Percentiles rank a stretch among this genome's conserved stretches.
Evolutionary conservation across 148 eudicot genomes (phyloP).

Genomic region (Diospyros lotus): DNA sequence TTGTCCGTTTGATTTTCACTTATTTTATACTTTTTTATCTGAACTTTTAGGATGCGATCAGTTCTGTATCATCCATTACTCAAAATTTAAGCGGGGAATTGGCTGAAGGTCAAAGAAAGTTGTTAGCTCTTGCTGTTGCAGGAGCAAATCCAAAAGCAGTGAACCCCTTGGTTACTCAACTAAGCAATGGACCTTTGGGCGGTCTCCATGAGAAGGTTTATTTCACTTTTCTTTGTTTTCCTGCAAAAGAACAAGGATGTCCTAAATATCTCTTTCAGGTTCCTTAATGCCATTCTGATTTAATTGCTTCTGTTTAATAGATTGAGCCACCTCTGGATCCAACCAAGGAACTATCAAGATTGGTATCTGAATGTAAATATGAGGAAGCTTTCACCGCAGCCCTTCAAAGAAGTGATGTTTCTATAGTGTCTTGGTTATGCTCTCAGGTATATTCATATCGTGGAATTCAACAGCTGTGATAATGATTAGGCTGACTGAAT

Average conservation of each 20-base stretch:
- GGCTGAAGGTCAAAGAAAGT: conserved; percentile 86
- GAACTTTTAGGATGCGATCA: conserved; percentile 64
- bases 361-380: conserved; percentile 71
- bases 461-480: background rate
- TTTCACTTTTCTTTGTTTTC: conserved; percentile 7
- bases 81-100: conserved; percentile 72
- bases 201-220: conserved; percentile 80
- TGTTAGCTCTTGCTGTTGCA: conserved; percentile 68
- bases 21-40: background rate
- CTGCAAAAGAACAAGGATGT: background rate
- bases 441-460: conserved; percentile 57
- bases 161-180: conserved; percentile 55
- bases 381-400: conserved; percentile 94
- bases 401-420: conserved; percentile 91
- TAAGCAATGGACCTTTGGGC: conserved; percentile 78
- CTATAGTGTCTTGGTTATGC: conserved; percentile 92
- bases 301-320: conserved; percentile 34
- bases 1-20: conserved; percentile 11
- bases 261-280: background rate
- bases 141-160: conserved; percentile 67
- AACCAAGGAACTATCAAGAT: conserved; percentile 73
- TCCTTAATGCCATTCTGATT: background rate
- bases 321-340: conserved; percentile 89
- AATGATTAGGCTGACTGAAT: background rate
- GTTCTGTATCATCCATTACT: conserved; percentile 75